phyloP scores from a whole-genome alignment of 1,284 basidiomycete species.

The Fomitopsis pinicola region DNA sequence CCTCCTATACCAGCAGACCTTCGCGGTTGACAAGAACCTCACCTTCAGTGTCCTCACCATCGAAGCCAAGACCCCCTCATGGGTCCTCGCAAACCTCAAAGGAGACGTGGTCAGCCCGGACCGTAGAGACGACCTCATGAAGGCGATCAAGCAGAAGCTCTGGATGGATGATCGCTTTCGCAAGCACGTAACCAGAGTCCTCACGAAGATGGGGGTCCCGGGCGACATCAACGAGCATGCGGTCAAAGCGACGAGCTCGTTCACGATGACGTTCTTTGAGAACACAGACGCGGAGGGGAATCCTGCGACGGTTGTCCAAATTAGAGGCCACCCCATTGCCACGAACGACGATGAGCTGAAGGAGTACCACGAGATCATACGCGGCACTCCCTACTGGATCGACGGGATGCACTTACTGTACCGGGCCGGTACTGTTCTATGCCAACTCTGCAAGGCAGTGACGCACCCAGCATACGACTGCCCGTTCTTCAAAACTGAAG shows the following conservation, averaged over 20 bases:
- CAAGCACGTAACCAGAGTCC: neutral
- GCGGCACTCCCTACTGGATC: neutral
- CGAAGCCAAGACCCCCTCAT: neutral
- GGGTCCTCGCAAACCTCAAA: neutral
- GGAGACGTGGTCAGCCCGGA: neutral
- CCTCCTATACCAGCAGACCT: neutral
- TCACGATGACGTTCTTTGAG: neutral
- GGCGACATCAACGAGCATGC: neutral
- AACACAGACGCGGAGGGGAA: neutral
- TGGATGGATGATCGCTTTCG: neutral
- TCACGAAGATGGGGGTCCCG: neutral
- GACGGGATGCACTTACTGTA: neutral
- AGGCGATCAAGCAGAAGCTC: neutral
- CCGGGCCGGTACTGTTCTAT: neutral
- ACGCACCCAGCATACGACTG: conserved; percentile 1
- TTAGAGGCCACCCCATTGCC: neutral
- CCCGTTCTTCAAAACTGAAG: neutral
- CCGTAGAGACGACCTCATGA: neutral
- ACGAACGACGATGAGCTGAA: neutral
- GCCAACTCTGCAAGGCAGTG: conserved; percentile 2
- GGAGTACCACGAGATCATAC: neutral
- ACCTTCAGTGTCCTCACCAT: neutral
- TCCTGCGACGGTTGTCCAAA: neutral
- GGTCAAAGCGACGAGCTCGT: neutral
- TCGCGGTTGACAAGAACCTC: neutral